A percentile compares a stretch with the other conserved stretches of the same genome.
Conservation (phyloP, 345 rosid genomes). For the Diplotaxis tenuifolia region DNA sequence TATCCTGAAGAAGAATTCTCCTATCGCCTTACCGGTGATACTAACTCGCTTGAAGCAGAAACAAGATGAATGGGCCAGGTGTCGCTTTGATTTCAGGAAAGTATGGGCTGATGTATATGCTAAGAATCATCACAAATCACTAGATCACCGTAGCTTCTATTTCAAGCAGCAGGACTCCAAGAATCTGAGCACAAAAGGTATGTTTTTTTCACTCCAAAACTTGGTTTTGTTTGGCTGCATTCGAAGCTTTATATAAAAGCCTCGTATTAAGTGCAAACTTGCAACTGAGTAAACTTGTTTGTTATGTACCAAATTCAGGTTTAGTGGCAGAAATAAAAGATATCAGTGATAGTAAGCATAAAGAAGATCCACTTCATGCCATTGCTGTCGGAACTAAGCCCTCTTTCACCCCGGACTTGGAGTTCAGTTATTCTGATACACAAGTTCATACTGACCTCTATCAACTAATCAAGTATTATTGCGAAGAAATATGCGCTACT, state of each 20-base stretch:
- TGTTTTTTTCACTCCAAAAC: constrained; percentile 9
- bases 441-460: constrained; percentile 84
- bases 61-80: constrained; percentile 98
- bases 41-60: constrained; percentile 98
- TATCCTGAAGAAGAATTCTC: constrained; percentile 69
- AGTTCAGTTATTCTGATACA: constrained; percentile 66
- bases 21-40: constrained; percentile 82
- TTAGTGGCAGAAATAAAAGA: constrained; percentile 91
- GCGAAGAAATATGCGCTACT: constrained; percentile 82
- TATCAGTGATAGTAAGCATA: constrained; percentile 78
- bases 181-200: constrained; percentile 94
- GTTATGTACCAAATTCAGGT: constrained; percentile 48
- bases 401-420: constrained; percentile 65
- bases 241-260: neutral
- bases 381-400: constrained; percentile 76
- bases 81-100: constrained; percentile 92
- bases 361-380: constrained; percentile 77
- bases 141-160: constrained; percentile 97
- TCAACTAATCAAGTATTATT: constrained; percentile 90
- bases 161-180: constrained; percentile 98
- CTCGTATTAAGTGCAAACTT: constrained; percentile 4
- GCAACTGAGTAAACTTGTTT: neutral
- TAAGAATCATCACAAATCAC: constrained; percentile 94
- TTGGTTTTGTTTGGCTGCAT: constrained; percentile 12
- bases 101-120: constrained; percentile 98